Evolutionary conservation across 2,329 filamentous ascomycete species (phyloP), one percentile per base, ranked within the genome.

Genomic region (Beauveria bassiana): DNA sequence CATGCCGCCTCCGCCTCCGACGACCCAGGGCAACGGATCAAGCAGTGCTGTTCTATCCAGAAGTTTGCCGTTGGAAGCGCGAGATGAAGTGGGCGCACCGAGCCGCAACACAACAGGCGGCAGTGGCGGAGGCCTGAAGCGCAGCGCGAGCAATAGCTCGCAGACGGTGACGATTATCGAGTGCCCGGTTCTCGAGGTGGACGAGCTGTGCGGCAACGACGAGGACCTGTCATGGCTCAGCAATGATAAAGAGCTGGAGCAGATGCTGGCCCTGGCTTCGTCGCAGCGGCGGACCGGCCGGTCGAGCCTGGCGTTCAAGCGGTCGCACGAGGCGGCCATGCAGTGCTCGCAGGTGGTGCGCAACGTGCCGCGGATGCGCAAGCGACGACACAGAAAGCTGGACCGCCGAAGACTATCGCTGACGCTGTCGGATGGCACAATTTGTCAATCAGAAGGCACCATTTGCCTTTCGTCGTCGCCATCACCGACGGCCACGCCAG

Each of bases 191-290:
- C 57, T 70, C 3, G 67, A 72, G 45, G 70, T 68, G 5, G 70
- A 72, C 22, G 70, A 72, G 52, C 70, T 66, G 49, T 67, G 64
- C 54, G 70, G 70, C 46, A 65, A 66, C 0, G 68, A 40, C 51
- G 51, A 69, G 10, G 67, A 70, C 43, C 64, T 68, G 34, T 60
- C 65, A 16, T 72, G 69, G 69, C 61, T 71, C 31, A 65, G 66
- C 4, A 51, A 50, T 16, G 54, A 64, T 22, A 40, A 28, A 16
- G 53, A 56, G 34, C 31, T 47, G 38, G 58, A 56, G 38, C 40
- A 53, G 24, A 54, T 54, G 28, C 18, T 61, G 40, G 49, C 59
- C 45, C 34, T 53, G 40, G 18, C 58, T 18, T 60, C 58, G 24
- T 58, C 58, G 49, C 42, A 38, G 22, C 31, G 43, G 14, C 45